Percentiles rank a stretch among this genome's conserved stretches.
phyloP scores from a whole-genome alignment of 805 yeast species.

The Lipomyces yamadae region DNA sequence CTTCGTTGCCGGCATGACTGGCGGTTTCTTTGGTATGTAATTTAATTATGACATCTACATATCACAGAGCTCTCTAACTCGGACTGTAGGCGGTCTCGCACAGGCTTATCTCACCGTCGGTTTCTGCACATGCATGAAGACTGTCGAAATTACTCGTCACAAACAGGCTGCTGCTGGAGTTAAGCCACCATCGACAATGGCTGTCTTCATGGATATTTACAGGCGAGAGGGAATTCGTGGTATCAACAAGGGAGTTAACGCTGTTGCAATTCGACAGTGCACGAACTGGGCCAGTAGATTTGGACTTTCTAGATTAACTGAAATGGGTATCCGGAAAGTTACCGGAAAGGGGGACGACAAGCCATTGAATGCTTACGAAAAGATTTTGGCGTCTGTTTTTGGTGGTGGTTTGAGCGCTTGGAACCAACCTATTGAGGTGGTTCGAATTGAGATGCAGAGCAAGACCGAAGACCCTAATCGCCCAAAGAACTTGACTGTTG shows the following conservation, averaged over 20 bases:
- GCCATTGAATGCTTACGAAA: constrained; percentile 74
- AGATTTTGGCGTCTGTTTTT: constrained; percentile 79
- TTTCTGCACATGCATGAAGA: constrained; percentile 98
- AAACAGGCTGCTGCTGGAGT: constrained; percentile 75
- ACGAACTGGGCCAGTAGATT: constrained; percentile 99
- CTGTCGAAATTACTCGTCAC: constrained; percentile 92
- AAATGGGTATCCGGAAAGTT: constrained; percentile 71
- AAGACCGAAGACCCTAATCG: constrained; percentile 92
- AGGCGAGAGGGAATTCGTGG: constrained; percentile 88
- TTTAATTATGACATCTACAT: not conserved
- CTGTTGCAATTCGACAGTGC: constrained; percentile 98
- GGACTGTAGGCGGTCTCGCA: constrained; percentile 65
- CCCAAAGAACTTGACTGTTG: constrained; percentile 86
- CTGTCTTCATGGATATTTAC: constrained; percentile 85
- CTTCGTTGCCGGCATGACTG: constrained; percentile 87
- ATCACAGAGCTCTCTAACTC: not conserved
- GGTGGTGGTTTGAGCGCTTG: constrained; percentile 99
- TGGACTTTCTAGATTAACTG: constrained; percentile 90
- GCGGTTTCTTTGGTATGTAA: constrained; percentile 71
- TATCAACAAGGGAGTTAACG: constrained; percentile 96
- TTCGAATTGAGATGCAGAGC: constrained; percentile 97
- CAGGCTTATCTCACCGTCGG: constrained; percentile 87
- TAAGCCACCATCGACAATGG: constrained; percentile 73
- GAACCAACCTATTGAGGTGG: constrained; percentile 98
- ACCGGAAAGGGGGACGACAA: constrained; percentile 65